phyloP scores from a whole-genome alignment of 768 basidiomycete species.

The Termitomyces sp. region DNA sequence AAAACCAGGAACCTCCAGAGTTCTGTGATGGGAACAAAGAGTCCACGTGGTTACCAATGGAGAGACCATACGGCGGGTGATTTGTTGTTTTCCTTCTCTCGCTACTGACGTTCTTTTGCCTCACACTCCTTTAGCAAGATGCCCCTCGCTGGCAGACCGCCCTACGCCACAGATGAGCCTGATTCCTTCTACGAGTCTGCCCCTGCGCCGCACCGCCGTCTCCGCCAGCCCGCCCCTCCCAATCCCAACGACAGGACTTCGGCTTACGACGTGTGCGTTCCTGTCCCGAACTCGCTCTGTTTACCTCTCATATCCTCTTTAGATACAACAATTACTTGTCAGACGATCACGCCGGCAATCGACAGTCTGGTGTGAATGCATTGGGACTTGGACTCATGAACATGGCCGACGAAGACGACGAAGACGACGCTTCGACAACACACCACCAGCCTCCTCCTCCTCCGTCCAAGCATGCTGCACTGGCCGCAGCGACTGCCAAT shows the following conservation, averaged over 20 bases:
- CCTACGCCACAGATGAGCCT: conserved; percentile 67
- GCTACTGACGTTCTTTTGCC: conserved; percentile 9
- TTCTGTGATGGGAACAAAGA: conserved; percentile 4
- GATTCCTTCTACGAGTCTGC: conserved; percentile 54
- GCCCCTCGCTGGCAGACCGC: conserved; percentile 58
- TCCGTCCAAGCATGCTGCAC: conserved; percentile 4
- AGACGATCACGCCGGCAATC: conserved; percentile 24
- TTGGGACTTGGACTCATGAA: conserved; percentile 48
- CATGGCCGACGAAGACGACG: conserved; percentile 42
- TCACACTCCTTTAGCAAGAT: conserved; percentile 27
- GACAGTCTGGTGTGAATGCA: conserved; percentile 52
- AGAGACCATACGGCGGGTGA: background rate
- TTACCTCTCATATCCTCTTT: conserved; percentile 5
- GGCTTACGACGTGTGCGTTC: conserved; percentile 65
- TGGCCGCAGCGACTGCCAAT: background rate
- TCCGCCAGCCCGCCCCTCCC: conserved; percentile 41
- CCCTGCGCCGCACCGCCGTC: conserved; percentile 35
- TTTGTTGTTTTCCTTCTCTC: conserved; percentile 9
- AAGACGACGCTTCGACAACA: conserved; percentile 28
- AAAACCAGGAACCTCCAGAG: too few relatives aligned
- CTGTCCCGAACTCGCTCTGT: conserved; percentile 4
- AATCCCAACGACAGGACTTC: conserved; percentile 57
- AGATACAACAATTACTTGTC: conserved; percentile 66
- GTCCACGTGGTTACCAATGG: background rate
- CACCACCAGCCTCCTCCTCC: conserved; percentile 12